Evolutionary conservation across 176 grass and related monocot genomes (phyloP), one percentile per base, ranked within the genome.

Genomic region (Typha latifolia): DNA sequence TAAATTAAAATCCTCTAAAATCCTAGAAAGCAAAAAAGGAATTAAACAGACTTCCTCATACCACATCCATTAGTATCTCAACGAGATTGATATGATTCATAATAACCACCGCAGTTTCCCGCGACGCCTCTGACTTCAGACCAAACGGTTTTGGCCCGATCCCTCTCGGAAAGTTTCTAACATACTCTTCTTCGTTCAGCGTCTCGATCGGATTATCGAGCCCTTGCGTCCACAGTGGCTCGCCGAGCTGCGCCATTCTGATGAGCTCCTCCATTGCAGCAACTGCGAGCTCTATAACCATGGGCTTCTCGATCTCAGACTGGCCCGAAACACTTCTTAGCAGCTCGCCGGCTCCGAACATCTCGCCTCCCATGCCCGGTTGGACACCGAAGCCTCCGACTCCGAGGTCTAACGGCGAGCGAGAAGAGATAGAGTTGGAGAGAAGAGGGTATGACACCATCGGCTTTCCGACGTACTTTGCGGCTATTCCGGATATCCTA

Each of bases 11-110:
- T 69, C 3, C 7, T 49, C 34, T 51, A 4, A 24, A 20, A 49
- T 68, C 11, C 14, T 15, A 70, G 8, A 32, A 53, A 70, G 26
- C 19, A 12, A 52, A 27, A 51, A 29, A 29, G 3, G 27, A 29
- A 29, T 29, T 29, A 29, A 29, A 3, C 27, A 29, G 2, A 29
- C 0, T 29, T 29, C 27, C 0, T n/a, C 84, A 63, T 88, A 99
- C 95, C 68, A 82, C 89, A 57, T 99, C 95, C 95, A 99, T 99
- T 51, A 99, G 89, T 62, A 99, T 99, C 66, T 99, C 95, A 49
- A 99, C 79, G 10, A 99, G 84, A 78, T 87, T 99, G 70, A 83
- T 80, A 23, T 92, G 95, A 31, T 90, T 99, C 95, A 99, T 90
- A 65, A 99, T 99, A 18, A 99, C 89, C 12, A 93, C 86, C 3